phyloP scores from a whole-genome alignment of 1,139 yeast genomes.

The Saccharomyces hybrid region DNA sequence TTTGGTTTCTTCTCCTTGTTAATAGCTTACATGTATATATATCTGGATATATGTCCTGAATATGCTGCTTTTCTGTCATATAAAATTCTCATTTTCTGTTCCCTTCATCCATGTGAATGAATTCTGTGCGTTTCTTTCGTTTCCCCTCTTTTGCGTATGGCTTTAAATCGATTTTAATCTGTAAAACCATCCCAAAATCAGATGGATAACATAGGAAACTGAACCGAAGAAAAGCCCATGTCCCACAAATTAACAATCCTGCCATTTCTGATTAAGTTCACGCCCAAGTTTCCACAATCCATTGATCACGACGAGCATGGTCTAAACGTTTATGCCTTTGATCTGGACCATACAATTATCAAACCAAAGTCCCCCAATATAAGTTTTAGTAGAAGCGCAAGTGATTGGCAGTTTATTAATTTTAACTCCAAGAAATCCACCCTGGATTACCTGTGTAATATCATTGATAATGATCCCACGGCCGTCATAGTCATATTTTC shows the following conservation, averaged over 20 bases:
- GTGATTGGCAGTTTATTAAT: conserved; percentile 29
- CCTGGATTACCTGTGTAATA: conserved; percentile 19
- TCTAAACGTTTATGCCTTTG: conserved; percentile 25
- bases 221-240: conserved; percentile 6
- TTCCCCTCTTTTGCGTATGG: background rate
- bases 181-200: background rate
- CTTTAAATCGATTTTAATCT: background rate
- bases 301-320: background rate
- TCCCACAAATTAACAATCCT: conserved; percentile 25
- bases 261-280: conserved; percentile 26
- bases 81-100: background rate
- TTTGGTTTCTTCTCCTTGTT: background rate
- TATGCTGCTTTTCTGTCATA: background rate
- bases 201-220: background rate
- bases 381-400: conserved; percentile 20
- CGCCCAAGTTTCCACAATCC: conserved; percentile 13
- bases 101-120: background rate
- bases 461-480: conserved; percentile 25
- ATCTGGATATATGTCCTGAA: background rate
- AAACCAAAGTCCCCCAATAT: conserved; percentile 22
- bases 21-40: background rate
- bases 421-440: conserved; percentile 12
- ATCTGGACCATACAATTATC: conserved; percentile 30
- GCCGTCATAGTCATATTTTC: conserved; percentile 60
- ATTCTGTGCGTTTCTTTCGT: background rate